Evolutionary conservation across 2,329 filamentous ascomycete genomes (phyloP), one percentile per base, ranked within the genome.

Genomic region (Epichloe aotearoae): DNA sequence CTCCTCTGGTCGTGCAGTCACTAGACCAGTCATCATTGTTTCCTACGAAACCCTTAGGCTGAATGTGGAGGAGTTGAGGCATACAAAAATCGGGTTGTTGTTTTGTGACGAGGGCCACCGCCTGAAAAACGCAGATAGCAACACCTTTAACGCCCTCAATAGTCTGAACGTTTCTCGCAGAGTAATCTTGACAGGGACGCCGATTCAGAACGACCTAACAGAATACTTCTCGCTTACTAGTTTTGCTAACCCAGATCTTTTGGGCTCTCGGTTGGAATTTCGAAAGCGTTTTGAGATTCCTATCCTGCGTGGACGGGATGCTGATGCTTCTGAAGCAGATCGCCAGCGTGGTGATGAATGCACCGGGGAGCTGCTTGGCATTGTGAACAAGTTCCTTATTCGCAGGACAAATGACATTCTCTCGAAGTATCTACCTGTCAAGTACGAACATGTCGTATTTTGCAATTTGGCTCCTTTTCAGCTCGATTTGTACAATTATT

Each of bases 301-400:
- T 0, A 98, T 98, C 62, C 72, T 97, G 26, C 82, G 86, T 50
- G 91, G 93, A 45, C 84, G 93, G 59, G 93, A 98, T 67, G 89
- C 93, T 14, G 86, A 86, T 58, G 93, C 90, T 5, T 84, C 86
- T 4, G 89, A 95, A 56, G 77, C 79, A 42, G 89, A 96, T 49
- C 80, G 86, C 34, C 75, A 88, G 63, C 86, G 83, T 57, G 93
- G 93, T 8, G 87, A 95, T 57, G 84, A 90, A 59, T 83, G 89
- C 49, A 78, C 95, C 19, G 74, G 76, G 4, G 91, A 95, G 61
- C 77, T 98, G 14, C 79, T 95, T 3, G 73, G 74, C 2, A 73
- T 95, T 43, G 93, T 98, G 63, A 98, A 97, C 71, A 96, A 95
- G 62, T 98, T 98, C 69, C 94, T 98, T 64, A 98, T 98, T 60